A percentile compares a stretch with the other conserved stretches of the same genome.
Evolutionary conservation across 192 early-diverging fungal genomes (phyloP).

Genomic region (Entomortierella chlamydospora): DNA sequence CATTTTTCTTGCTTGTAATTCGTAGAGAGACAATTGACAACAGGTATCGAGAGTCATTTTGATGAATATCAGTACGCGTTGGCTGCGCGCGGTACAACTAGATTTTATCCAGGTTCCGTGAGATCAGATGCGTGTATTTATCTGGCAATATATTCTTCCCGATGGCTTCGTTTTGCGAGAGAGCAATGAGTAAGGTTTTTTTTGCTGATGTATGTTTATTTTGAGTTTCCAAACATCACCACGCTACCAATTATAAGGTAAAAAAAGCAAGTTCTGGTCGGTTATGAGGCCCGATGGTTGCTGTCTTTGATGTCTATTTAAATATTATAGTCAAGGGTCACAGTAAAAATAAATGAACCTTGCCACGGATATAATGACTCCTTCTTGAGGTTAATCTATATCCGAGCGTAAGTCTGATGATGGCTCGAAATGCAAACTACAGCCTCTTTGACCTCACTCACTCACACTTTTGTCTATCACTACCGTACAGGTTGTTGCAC

Average conservation of each 20-base stretch:
- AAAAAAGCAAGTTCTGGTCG: not conserved
- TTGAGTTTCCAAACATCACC: not conserved
- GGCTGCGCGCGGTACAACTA: not conserved
- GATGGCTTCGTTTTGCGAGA: not conserved
- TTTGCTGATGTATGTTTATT: not conserved
- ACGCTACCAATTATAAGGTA: conserved; percentile 1
- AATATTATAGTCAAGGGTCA: no score
- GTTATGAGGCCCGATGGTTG: not conserved
- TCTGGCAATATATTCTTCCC: conserved; percentile 20
- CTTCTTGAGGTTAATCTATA: conserved; percentile 13
- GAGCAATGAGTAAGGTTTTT: not conserved
- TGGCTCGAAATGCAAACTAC: not conserved
- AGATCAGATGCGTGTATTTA: not conserved
- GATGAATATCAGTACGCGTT: not conserved
- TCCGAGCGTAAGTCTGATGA: not conserved
- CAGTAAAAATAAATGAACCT: no score
- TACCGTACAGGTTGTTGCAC: no score
- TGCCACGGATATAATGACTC: not conserved
- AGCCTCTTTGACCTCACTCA: no score
- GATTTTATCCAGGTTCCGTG: conserved; percentile 11
- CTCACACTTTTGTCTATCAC: no score
- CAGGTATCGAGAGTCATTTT: no score
- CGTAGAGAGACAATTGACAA: no score
- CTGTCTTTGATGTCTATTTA: no score
- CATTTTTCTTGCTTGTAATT: no score